Conservation (phyloP, 164 flowering plant genomes). For the Vitis riparia region DNA sequence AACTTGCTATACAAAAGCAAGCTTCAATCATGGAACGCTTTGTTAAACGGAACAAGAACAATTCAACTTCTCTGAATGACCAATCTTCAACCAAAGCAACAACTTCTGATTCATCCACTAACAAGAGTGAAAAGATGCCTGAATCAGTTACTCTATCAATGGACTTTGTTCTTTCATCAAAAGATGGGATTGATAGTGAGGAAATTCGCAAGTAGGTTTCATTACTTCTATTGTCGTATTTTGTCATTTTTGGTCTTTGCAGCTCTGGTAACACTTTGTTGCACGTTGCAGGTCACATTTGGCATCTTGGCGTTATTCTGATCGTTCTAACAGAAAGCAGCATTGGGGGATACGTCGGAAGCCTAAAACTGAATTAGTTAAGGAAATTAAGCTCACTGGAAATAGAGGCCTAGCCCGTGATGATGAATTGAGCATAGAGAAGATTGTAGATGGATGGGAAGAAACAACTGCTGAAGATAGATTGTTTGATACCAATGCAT, state of each 20-base stretch:
- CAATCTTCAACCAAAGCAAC: conserved; percentile 23
- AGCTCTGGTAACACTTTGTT: background rate
- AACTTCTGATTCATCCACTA: conserved; percentile 19
- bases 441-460: conserved; percentile 52
- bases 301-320: conserved; percentile 54
- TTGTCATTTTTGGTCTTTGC: background rate
- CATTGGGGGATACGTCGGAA: conserved; percentile 80
- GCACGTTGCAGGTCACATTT: conserved; percentile 56
- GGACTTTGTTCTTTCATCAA: conserved; percentile 54
- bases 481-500: conserved; percentile 20
- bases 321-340: conserved; percentile 41
- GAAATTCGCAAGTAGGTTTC: conserved; percentile 55
- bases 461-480: conserved; percentile 32
- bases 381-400: conserved; percentile 67
- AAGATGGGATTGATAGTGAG: conserved; percentile 22
- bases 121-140: conserved; percentile 21
- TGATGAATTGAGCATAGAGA: conserved; percentile 43
- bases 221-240: background rate
- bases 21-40: conserved; percentile 94
- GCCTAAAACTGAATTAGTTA: conserved; percentile 68
- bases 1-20: conserved; percentile 71
- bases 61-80: conserved; percentile 27
- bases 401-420: conserved; percentile 28
- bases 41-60: conserved; percentile 52
- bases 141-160: conserved; percentile 49